Conservation (phyloP, 768 basidiomycete species). For the Suillus brevipes region DNA sequence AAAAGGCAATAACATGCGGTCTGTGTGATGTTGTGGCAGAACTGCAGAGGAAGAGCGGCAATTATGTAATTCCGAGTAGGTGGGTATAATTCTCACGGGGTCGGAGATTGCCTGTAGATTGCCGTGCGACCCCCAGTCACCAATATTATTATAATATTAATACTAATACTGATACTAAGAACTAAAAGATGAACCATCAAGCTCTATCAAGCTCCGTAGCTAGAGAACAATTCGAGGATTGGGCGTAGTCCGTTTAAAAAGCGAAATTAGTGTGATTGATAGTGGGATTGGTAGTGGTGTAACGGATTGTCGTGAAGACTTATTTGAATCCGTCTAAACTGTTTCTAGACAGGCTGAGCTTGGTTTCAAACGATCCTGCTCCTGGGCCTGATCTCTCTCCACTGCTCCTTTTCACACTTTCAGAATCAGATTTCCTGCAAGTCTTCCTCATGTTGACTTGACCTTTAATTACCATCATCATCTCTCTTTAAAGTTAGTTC, state of each 20-base stretch:
- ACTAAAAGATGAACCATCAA: not conserved
- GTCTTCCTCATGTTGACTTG: constrained; percentile 21
- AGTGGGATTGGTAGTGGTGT: not conserved
- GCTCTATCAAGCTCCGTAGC: constrained; percentile 11
- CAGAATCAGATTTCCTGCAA: not conserved
- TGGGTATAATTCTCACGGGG: not conserved
- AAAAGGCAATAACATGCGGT: constrained; percentile 9
- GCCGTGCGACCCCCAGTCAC: constrained; percentile 12
- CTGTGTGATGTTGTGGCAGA: constrained; percentile 1
- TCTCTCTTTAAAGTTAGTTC: constrained; percentile 11
- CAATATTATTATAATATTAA: not conserved
- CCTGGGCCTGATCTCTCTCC: constrained; percentile 6
- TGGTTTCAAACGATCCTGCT: constrained; percentile 12
- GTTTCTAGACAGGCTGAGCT: not conserved
- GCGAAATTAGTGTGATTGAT: not conserved
- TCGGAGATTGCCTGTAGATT: constrained; percentile 14
- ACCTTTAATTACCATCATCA: constrained; percentile 11
- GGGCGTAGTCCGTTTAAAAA: constrained; percentile 11
- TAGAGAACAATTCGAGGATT: not conserved
- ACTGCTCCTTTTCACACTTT: constrained; percentile 17
- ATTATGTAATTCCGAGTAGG: not conserved
- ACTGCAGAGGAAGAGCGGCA: not conserved
- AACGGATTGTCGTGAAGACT: constrained; percentile 5
- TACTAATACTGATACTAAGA: not conserved
- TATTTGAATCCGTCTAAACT: constrained; percentile 1